Conservation (phyloP, 2,329 filamentous ascomycete genomes). For the Trichothecium roseum region DNA sequence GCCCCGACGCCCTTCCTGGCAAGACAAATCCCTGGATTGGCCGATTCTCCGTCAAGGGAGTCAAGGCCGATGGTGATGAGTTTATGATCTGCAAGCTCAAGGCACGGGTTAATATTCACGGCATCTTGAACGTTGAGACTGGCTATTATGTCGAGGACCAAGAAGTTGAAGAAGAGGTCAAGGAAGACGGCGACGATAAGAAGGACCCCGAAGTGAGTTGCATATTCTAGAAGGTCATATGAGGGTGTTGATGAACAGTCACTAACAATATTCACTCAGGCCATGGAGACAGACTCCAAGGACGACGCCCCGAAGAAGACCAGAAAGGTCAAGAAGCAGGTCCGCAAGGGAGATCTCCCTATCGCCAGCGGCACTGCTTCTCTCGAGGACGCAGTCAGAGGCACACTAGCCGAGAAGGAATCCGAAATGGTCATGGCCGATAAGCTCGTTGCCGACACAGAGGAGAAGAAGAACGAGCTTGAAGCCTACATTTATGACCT, state of each 20-base stretch:
- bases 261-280: slow-evolving; percentile 34
- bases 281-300: slow-evolving; percentile 76
- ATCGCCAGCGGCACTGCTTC: slow-evolving; percentile 75
- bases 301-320: slow-evolving; percentile 70
- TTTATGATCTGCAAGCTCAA: slow-evolving; percentile 99
- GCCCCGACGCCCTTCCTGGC: slow-evolving; percentile 76
- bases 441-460: slow-evolving; percentile 95
- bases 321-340: slow-evolving; percentile 98
- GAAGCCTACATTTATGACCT: slow-evolving; percentile 97
- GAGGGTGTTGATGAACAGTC: slow-evolving; percentile 2
- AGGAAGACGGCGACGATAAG: slow-evolving; percentile 47
- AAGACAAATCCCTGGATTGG: slow-evolving; percentile 94
- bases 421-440: slow-evolving; percentile 91
- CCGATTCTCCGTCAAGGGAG: slow-evolving; percentile 93
- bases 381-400: slow-evolving; percentile 59
- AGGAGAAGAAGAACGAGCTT: slow-evolving; percentile 99
- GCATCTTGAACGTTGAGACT: slow-evolving; percentile 89
- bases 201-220: slow-evolving; percentile 66
- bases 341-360: slow-evolving; percentile 91
- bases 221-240: not conserved
- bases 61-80: slow-evolving; percentile 86
- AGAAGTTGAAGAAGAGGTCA: slow-evolving; percentile 89
- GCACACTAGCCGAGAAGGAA: slow-evolving; percentile 69
- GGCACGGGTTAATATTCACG: slow-evolving; percentile 91
- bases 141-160: slow-evolving; percentile 98